These are phyloP conservation scores for Gossypium stocksii DNA, from an alignment of 345 rosid species.

Conservation along the genomic window DNA sequence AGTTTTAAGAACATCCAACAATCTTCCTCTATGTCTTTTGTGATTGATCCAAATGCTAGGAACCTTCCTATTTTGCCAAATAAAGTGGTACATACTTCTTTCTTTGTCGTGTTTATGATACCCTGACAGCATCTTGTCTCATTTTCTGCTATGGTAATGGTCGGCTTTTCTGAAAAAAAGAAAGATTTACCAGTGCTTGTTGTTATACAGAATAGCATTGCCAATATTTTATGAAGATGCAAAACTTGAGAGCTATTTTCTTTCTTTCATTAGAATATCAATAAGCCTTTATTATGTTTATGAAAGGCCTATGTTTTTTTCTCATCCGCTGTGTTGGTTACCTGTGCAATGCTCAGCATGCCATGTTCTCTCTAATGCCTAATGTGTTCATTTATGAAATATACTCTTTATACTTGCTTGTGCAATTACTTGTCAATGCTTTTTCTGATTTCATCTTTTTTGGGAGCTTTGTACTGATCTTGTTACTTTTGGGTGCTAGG, in stretches of 20 bases:
- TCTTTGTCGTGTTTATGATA: neutral
- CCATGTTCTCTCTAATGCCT: neutral
- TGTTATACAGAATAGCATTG: neutral
- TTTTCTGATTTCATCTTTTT: neutral
- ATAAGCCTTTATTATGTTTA: neutral
- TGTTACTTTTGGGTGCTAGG: constrained; percentile 21
- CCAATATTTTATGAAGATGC: neutral
- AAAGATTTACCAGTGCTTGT: neutral
- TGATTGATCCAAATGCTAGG: constrained; percentile 18
- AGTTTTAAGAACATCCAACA: constrained; percentile 18
- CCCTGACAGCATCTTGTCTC: neutral
- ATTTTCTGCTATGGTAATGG: neutral
- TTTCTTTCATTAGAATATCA: neutral
- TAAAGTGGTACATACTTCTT: constrained; percentile 29
- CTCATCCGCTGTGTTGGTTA: neutral
- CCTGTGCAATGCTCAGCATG: neutral
- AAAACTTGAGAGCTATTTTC: neutral
- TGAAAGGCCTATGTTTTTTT: neutral
- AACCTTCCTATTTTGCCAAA: constrained; percentile 20
- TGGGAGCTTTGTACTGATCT: constrained; percentile 10
- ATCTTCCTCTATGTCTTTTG: constrained; percentile 19
- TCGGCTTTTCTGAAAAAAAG: neutral
- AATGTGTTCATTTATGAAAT: neutral
- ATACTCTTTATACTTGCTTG: neutral
- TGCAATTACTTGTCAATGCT: neutral